Conservation (phyloP, 208 protist species). For the Crithidia fasciculata region DNA sequence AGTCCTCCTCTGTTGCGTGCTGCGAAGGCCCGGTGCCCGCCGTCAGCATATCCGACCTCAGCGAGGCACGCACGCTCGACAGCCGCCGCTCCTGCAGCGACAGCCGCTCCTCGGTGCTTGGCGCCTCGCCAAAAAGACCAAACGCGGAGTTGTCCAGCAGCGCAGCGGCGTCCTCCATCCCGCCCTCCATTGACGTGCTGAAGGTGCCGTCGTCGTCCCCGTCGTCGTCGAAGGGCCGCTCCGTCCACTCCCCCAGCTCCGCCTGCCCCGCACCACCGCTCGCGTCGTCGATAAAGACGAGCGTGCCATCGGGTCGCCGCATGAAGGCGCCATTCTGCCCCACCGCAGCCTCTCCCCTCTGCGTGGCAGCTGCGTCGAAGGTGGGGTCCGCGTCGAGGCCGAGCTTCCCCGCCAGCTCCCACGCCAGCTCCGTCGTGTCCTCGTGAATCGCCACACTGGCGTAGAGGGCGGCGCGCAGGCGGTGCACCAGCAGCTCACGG, state of each 20-base stretch:
- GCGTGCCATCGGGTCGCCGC: constrained; percentile 22
- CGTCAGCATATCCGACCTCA: background rate
- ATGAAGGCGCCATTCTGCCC: constrained; percentile 15
- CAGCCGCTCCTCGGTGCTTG: background rate
- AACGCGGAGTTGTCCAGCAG: constrained; percentile 15
- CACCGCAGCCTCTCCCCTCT: background rate
- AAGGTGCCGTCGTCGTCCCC: constrained; percentile 3
- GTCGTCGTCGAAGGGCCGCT: constrained; percentile 11
- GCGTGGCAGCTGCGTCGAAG: background rate
- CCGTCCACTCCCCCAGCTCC: background rate
- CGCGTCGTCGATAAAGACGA: constrained; percentile 18
- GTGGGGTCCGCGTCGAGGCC: constrained; percentile 1
- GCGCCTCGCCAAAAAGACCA: constrained; percentile 10
- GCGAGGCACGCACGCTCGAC: background rate
- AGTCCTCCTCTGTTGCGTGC: constrained; percentile 9
- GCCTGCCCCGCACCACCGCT: background rate
- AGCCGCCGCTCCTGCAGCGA: background rate
- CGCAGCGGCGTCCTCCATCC: background rate
- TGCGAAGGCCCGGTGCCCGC: background rate
- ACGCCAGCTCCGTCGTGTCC: constrained; percentile 14
- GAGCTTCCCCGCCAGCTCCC: constrained; percentile 23
- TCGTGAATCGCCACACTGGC: constrained; percentile 7
- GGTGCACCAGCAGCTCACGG: constrained; percentile 29
- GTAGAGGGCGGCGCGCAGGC: constrained; percentile 32
- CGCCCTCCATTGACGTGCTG: constrained; percentile 1